phyloP scores from a whole-genome alignment of 1,284 basidiomycete species.

The Apiotrichum porosum region DNA sequence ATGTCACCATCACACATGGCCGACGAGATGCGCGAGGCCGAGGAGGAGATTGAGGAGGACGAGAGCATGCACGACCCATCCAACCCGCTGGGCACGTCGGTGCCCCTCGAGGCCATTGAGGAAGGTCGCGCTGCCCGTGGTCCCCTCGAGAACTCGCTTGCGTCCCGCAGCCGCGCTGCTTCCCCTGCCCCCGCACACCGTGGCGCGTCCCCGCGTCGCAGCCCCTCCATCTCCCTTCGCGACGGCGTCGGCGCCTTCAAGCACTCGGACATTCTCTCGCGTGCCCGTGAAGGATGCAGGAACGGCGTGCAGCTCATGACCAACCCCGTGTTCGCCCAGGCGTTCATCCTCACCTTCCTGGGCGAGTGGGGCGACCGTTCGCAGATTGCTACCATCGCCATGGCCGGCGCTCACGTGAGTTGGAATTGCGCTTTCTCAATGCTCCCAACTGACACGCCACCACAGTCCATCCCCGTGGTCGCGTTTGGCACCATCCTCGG shows the following conservation, averaged over 20 bases:
- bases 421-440: background rate
- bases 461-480: slow-evolving; percentile 69
- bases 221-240: background rate
- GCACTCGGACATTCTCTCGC: background rate
- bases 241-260: slow-evolving; percentile 8
- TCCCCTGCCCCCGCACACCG: background rate
- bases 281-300: slow-evolving; percentile 5
- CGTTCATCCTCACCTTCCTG: slow-evolving; percentile 90
- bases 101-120: slow-evolving; percentile 42
- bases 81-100: slow-evolving; percentile 5
- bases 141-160: slow-evolving; percentile 10
- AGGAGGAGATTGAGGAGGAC: slow-evolving; percentile 68
- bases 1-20: slow-evolving; percentile 71
- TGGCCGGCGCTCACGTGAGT: slow-evolving; percentile 90
- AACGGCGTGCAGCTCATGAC: slow-evolving; percentile 64
- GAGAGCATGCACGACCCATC: slow-evolving; percentile 30
- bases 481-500: slow-evolving; percentile 85
- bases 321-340: slow-evolving; percentile 91
- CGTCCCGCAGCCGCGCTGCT: background rate
- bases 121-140: slow-evolving; percentile 24
- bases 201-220: background rate
- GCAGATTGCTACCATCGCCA: slow-evolving; percentile 94
- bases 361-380: slow-evolving; percentile 98
- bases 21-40: slow-evolving; percentile 88
- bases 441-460: too few relatives aligned